Base-by-base conservation (phyloP, 768 basidiomycete genomes). In the Phanerochaete carnosa region DNA sequence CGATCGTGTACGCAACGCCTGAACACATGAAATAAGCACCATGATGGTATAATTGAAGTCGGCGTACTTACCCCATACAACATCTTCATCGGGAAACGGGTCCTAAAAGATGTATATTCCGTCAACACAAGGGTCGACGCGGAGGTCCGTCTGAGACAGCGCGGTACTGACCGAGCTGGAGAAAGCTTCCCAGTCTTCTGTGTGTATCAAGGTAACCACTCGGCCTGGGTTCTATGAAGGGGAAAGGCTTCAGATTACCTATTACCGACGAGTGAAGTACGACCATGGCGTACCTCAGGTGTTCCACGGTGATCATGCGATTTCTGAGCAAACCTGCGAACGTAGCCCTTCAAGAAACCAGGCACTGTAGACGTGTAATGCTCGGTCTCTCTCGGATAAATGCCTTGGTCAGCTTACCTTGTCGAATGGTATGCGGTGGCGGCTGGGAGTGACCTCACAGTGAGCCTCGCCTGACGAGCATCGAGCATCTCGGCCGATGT, bases 281-380 rank as follows among this genome's bases (percentile, higher is more conserved):
- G 30, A 19, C 26, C 53, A 9, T 15, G 15, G 49, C 73, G 55
- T 39, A 90, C 89, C 77, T 94, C 88, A 2, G 87, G 90, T 0
- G 94, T 95, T 22, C 95, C 95, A 12, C 95, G 82, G 73, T 98
- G 95, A 69, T 98, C 95, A 70, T 94, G 91, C 58, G 93, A 95
- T 69, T 85, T 83, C 74, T 96, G 94, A 0, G 94, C 92, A 67
- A 97, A 97, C 28, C 95, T 79, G 1, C 94, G 83, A 0, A 95
- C 91, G 62, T 94, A 94, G 33, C 92, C 92, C 74, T 94, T 96
- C 65, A 97, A 76, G 68, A 88, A 97, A 11, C 95, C 95, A 0
- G 91, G 80, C 0, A 80, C 91, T 89, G 59, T 33, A 8, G 8
- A 19, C 16, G 39, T 43, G 19, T 43, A 19, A 43, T 8, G 19